These are phyloP conservation scores for Lachancea kluyveri DNA, from an alignment of 805 yeast species.

Conservation along the genomic window DNA sequence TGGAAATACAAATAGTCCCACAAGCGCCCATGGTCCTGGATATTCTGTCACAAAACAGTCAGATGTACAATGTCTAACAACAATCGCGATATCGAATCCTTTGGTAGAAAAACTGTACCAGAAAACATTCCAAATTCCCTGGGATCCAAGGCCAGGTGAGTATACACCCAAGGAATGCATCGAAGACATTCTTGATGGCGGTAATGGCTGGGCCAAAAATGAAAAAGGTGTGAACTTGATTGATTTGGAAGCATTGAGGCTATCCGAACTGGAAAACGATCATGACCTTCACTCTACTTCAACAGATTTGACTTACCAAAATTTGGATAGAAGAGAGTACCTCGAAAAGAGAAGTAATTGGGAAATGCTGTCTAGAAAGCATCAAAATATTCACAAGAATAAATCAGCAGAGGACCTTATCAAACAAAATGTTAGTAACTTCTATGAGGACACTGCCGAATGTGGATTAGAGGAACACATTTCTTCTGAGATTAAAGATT, in stretches of 20 bases:
- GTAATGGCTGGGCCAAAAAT: slow-evolving; percentile 56
- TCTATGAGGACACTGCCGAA: slow-evolving; percentile 1
- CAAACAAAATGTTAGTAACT: neutral
- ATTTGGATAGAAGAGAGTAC: slow-evolving; percentile 25
- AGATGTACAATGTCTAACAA: slow-evolving; percentile 16
- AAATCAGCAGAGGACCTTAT: neutral
- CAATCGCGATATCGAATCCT: slow-evolving; percentile 39
- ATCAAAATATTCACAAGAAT: neutral
- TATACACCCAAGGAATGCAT: slow-evolving; percentile 65
- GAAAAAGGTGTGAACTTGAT: slow-evolving; percentile 31
- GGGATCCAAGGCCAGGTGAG: slow-evolving; percentile 56
- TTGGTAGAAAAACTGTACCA: slow-evolving; percentile 44
- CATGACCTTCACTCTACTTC: slow-evolving; percentile 11
- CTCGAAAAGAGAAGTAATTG: slow-evolving; percentile 20
- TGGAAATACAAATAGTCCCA: slow-evolving; percentile 1
- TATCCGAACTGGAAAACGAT: slow-evolving; percentile 23
- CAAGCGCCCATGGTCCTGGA: slow-evolving; percentile 2
- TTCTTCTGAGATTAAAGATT: slow-evolving; percentile 16
- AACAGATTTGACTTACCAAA: slow-evolving; percentile 12
- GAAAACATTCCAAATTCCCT: slow-evolving; percentile 49
- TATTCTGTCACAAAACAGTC: slow-evolving; percentile 3
- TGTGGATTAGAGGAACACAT: slow-evolving; percentile 5
- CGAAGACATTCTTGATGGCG: slow-evolving; percentile 67
- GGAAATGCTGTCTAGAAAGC: slow-evolving; percentile 1
- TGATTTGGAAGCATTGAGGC: slow-evolving; percentile 27